Evolutionary conservation across 306 rosid genomes (phyloP).

Genomic region (Cucurbita maxima): DNA sequence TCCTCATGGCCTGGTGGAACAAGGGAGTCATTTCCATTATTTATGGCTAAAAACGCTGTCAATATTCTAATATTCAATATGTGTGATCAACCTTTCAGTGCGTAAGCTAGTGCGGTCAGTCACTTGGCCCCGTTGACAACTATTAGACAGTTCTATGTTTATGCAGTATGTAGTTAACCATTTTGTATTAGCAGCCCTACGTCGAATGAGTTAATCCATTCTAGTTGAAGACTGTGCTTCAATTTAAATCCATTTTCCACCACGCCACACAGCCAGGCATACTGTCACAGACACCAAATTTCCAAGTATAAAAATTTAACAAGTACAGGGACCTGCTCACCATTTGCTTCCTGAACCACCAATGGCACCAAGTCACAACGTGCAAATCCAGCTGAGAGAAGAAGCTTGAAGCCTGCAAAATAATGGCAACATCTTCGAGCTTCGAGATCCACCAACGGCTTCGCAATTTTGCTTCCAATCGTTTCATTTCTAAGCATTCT

Average conservation of each 20-base stretch:
- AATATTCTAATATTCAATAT: not conserved
- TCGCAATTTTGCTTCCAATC: too few relatives aligned
- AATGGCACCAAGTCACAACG: too few relatives aligned
- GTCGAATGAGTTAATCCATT: not conserved
- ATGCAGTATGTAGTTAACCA: not conserved
- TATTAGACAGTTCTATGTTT: not conserved
- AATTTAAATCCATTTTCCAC: not conserved
- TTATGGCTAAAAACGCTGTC: not conserved
- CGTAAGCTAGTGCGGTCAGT: not conserved
- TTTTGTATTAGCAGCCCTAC: not conserved
- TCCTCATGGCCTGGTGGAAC: too few relatives aligned
- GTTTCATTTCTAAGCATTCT: too few relatives aligned
- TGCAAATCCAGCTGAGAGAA: too few relatives aligned
- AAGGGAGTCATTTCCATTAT: not conserved
- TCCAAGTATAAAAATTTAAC: not conserved
- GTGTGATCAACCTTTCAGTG: not conserved
- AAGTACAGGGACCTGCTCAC: too few relatives aligned
- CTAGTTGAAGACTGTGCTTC: not conserved
- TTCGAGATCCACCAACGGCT: too few relatives aligned
- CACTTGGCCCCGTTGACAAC: not conserved
- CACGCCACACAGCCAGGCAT: too few relatives aligned
- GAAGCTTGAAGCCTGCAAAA: too few relatives aligned
- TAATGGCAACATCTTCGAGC: too few relatives aligned
- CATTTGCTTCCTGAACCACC: too few relatives aligned
- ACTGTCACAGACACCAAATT: too few relatives aligned